Percentiles rank a stretch among this genome's conserved stretches.
Conservation (phyloP, 2,329 filamentous ascomycete species). For the Dothistroma septosporum region DNA sequence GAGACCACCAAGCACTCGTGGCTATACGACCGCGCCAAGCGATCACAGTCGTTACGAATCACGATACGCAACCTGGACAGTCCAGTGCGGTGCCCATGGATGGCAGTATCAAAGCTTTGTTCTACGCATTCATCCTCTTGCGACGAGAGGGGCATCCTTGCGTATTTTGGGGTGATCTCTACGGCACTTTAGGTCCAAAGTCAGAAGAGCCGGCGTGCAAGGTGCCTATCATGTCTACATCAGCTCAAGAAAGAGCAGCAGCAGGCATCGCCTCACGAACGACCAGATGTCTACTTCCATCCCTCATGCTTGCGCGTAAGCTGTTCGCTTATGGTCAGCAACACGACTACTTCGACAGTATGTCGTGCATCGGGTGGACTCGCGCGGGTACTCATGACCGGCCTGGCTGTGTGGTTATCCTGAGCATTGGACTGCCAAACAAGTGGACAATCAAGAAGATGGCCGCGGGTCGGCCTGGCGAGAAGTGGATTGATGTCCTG, state of each 20-base stretch:
- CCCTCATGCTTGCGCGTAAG: conserved; percentile 59
- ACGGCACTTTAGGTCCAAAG: conserved; percentile 53
- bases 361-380: conserved; percentile 60
- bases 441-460: conserved; percentile 49
- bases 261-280: conserved; percentile 25
- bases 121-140: conserved; percentile 68
- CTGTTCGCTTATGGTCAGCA: conserved; percentile 65
- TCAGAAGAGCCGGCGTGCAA: conserved; percentile 45
- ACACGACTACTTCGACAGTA: conserved; percentile 58
- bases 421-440: conserved; percentile 28
- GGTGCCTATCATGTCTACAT: not conserved
- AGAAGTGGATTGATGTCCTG: conserved; percentile 60
- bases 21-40: conserved; percentile 26
- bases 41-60: conserved; percentile 64
- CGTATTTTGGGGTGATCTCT: conserved; percentile 67
- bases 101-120: conserved; percentile 65
- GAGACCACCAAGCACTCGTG: conserved; percentile 18
- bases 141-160: conserved; percentile 60
- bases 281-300: conserved; percentile 46
- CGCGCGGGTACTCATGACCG: conserved; percentile 46
- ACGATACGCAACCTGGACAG: conserved; percentile 65
- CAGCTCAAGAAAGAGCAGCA: not conserved
- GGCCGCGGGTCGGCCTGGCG: conserved; percentile 57
- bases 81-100: conserved; percentile 60
- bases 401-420: conserved; percentile 33